Evolutionary conservation across 73 alveolate species (phyloP).

Genomic region (Tetrahymena thermophila): DNA sequence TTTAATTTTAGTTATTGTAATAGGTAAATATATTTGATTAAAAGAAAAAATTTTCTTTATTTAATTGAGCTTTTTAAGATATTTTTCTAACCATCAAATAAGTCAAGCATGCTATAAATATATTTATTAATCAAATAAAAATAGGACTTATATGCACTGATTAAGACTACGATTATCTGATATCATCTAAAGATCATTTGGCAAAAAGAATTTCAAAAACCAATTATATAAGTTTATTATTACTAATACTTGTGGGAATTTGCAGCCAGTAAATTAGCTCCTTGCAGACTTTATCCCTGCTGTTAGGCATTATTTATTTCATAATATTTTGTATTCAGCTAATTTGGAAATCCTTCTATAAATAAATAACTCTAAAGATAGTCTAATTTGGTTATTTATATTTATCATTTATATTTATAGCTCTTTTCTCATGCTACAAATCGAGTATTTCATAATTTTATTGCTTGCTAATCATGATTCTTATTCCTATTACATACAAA

Average conservation of each 20-base stretch:
- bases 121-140: neutral
- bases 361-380: neutral
- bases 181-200: neutral
- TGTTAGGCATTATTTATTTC: neutral
- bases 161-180: neutral
- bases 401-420: neutral
- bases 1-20: neutral
- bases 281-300: neutral
- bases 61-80: neutral
- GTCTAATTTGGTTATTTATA: neutral
- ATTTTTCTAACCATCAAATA: no score
- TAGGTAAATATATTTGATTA: neutral
- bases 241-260: neutral
- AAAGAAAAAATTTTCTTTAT: no score
- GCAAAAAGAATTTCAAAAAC: neutral
- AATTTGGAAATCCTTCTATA: neutral
- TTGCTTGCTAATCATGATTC: neutral
- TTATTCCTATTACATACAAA: neutral
- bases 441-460: neutral
- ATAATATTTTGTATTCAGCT: neutral
- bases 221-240: neutral
- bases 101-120: no score
- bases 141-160: neutral
- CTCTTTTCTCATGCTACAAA: neutral
- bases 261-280: neutral